Conservation (phyloP, 176 grass and related monocot species). For the Rhipidocladum racemiflorum region DNA sequence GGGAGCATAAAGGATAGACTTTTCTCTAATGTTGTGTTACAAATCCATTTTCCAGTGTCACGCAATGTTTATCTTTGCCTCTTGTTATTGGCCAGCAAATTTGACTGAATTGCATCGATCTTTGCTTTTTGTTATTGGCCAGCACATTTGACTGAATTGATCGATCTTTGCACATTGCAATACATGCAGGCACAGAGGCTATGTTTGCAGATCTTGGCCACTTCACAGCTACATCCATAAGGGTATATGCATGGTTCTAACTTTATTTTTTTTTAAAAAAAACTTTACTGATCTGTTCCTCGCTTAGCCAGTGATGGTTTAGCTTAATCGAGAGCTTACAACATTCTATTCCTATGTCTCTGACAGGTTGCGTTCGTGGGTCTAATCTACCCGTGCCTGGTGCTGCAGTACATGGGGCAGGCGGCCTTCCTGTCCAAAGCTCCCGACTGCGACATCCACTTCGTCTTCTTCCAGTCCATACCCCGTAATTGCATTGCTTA, state of each 20-base stretch:
- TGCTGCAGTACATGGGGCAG: constrained; percentile 84
- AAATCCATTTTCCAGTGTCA: too few relatives aligned
- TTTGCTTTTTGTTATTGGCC: not conserved
- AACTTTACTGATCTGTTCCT: too few relatives aligned
- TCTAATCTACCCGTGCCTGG: constrained; percentile 65
- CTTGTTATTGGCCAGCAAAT: not conserved
- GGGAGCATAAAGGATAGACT: too few relatives aligned
- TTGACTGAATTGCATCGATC: not conserved
- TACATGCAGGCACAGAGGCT: constrained; percentile 55
- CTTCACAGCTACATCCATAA: constrained; percentile 66
- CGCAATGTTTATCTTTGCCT: too few relatives aligned
- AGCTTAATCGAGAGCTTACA: too few relatives aligned
- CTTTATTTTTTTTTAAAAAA: too few relatives aligned
- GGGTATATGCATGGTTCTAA: constrained; percentile 27
- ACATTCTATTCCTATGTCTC: too few relatives aligned
- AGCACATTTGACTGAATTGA: not conserved
- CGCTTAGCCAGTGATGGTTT: too few relatives aligned
- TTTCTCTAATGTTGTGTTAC: too few relatives aligned
- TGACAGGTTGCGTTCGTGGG: constrained; percentile 43
- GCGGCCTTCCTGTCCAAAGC: constrained; percentile 67
- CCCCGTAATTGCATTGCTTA: constrained; percentile 21
- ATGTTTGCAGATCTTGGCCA: constrained; percentile 81
- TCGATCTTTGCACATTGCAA: not conserved
- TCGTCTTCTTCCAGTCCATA: constrained; percentile 53
- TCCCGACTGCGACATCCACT: constrained; percentile 41